Conservation (phyloP, 2,329 filamentous ascomycete genomes). For the Podosphaera aphanis region DNA sequence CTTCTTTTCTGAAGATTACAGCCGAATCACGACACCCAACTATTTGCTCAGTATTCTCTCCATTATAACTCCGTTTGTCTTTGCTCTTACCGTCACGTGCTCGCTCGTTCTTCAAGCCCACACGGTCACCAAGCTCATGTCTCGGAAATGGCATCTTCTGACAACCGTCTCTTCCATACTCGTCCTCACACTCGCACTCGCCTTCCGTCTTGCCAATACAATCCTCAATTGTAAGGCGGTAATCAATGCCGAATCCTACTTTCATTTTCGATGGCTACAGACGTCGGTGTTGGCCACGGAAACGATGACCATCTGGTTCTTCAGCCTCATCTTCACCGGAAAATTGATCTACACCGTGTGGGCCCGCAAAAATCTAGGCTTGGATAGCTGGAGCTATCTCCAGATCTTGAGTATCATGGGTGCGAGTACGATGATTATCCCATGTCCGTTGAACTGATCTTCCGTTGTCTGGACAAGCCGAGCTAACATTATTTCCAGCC, state of each 20-base stretch:
- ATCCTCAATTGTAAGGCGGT: slow-evolving; percentile 21
- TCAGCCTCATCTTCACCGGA: slow-evolving; percentile 33
- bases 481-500: slow-evolving; percentile 20
- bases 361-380: slow-evolving; percentile 29
- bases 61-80: slow-evolving; percentile 25
- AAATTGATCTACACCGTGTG: slow-evolving; percentile 36
- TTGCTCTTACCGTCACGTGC: slow-evolving; percentile 29
- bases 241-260: slow-evolving; percentile 10
- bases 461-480: slow-evolving; percentile 2
- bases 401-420: slow-evolving; percentile 45
- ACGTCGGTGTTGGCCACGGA: slow-evolving; percentile 23
- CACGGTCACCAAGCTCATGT: slow-evolving; percentile 27
- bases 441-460: slow-evolving; percentile 23
- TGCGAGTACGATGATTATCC: slow-evolving; percentile 40
- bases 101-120: slow-evolving; percentile 40
- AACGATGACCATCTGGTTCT: slow-evolving; percentile 33
- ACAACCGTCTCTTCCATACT: slow-evolving; percentile 24
- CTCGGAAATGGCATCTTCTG: slow-evolving; percentile 20
- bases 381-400: slow-evolving; percentile 38
- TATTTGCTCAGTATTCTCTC: slow-evolving; percentile 24
- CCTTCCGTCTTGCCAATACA: slow-evolving; percentile 27
- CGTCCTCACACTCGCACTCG: slow-evolving; percentile 26
- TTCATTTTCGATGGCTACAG: background rate
- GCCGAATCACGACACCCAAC: slow-evolving; percentile 19
- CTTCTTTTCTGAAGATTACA: slow-evolving; percentile 24